A percentile compares a stretch with the other conserved stretches of the same genome.
phyloP scores from a whole-genome alignment of 176 grass and related monocot genomes.

The Hsuehochloa calcarea region DNA sequence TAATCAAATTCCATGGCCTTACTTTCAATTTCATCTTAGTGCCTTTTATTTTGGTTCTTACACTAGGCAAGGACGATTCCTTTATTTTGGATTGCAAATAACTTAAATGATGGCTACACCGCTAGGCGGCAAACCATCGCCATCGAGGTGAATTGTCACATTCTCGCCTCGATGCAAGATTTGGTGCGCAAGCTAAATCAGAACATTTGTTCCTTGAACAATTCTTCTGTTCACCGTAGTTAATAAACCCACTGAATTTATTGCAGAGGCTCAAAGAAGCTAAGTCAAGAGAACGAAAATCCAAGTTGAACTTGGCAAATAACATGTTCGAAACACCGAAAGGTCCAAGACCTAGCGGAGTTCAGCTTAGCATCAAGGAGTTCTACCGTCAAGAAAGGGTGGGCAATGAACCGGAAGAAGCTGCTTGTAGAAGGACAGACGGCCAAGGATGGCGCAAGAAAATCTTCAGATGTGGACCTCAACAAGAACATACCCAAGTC shows the following conservation, averaged over 20 bases:
- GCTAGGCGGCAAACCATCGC: not conserved
- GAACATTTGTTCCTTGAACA: not conserved
- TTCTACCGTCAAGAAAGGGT: conserved; percentile 76
- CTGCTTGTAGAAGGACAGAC: conserved; percentile 9
- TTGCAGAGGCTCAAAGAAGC: conserved; percentile 74
- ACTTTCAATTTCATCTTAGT: not conserved
- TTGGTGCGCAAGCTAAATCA: not conserved
- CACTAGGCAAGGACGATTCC: not conserved
- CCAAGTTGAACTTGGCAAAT: conserved; percentile 26
- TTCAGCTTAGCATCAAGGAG: conserved; percentile 76
- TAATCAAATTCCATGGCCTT: not conserved
- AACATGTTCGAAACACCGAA: conserved; percentile 8
- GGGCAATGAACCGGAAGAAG: conserved; percentile 36
- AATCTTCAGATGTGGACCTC: conserved; percentile 41
- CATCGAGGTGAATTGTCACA: not conserved
- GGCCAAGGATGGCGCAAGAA: conserved; percentile 36
- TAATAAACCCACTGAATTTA: conserved; percentile 11
- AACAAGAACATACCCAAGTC: conserved; percentile 51
- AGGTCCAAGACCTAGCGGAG: conserved; percentile 38
- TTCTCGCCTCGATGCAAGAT: not conserved
- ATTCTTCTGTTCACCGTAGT: not conserved
- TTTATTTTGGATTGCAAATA: not conserved
- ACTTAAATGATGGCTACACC: not conserved
- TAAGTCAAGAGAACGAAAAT: conserved; percentile 57
- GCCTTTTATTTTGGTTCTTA: not conserved